Conservation (phyloP, 2,329 filamentous ascomycete species). For the Penicillium sp. region DNA sequence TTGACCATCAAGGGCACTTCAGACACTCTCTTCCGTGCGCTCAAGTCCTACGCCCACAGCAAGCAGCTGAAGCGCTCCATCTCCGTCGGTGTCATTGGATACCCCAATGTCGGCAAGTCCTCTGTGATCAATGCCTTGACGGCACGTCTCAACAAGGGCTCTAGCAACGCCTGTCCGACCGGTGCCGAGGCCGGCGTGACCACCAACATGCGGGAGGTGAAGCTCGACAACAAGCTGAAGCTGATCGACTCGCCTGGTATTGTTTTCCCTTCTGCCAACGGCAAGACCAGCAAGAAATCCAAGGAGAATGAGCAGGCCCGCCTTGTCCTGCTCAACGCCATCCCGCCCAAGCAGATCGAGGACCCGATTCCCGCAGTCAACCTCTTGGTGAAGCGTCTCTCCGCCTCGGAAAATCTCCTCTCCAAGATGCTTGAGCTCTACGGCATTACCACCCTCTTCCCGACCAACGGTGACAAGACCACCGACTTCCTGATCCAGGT, state of each 20-base stretch:
- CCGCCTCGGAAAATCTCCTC: slow-evolving; percentile 66
- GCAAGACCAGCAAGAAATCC: slow-evolving; percentile 51
- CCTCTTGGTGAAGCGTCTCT: slow-evolving; percentile 76
- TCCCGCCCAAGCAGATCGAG: slow-evolving; percentile 89
- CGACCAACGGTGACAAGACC: slow-evolving; percentile 65
- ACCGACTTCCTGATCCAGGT: slow-evolving; percentile 94
- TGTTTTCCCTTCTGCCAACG: slow-evolving; percentile 68
- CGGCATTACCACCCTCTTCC: slow-evolving; percentile 72
- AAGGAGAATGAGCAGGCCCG: slow-evolving; percentile 68
- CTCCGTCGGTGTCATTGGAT: slow-evolving; percentile 88
- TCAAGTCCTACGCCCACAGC: slow-evolving; percentile 80
- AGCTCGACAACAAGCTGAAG: slow-evolving; percentile 90
- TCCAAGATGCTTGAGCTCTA: slow-evolving; percentile 78
- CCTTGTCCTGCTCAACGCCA: slow-evolving; percentile 80
- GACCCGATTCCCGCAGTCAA: slow-evolving; percentile 84
- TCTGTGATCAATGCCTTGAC: slow-evolving; percentile 93
- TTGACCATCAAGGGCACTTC: slow-evolving; percentile 82
- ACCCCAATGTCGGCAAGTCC: slow-evolving; percentile 93
- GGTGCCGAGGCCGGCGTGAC: slow-evolving; percentile 91
- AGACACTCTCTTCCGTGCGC: slow-evolving; percentile 74
- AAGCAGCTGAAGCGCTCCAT: slow-evolving; percentile 83
- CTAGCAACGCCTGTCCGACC: slow-evolving; percentile 68
- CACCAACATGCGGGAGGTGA: slow-evolving; percentile 80
- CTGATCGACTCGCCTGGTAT: slow-evolving; percentile 92
- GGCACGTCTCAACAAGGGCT: slow-evolving; percentile 62